Base-by-base conservation (phyloP, 345 rosid genomes). In the Gossypium turneri region DNA sequence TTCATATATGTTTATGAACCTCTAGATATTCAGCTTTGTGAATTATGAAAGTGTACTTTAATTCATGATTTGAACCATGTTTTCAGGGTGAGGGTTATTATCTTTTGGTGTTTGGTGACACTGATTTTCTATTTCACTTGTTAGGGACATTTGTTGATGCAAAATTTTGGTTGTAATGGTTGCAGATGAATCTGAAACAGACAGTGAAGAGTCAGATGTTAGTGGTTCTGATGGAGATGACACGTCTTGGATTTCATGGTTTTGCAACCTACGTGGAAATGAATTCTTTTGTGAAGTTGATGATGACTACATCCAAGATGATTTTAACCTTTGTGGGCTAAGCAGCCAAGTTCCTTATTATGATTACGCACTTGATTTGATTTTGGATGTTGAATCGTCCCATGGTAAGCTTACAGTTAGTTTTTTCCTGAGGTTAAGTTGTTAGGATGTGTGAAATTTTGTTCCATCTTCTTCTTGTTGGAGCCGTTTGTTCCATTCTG, bases 161-260 rank as follows among this genome's bases (percentile, higher is more conserved):
- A 5, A 66, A 16, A 43, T 67, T 75, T 20, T 75, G 16, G 45
- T 12, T 70, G 7, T 77, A 22, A 68, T 75, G 73, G 75, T 68
- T 75, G 82, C 86, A 76, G 98, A 83, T 82, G 91, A 91, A 87
- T 93, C 93, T 72, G 98, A 92, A 77, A 92, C 98, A 19, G 99
- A 95, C 81, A 89, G 93, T 68, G 97, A 95, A 80, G 98, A 89
- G 81, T 95, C 99, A 7, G 97, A 95, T 69, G 93, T 95, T 19
- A 94, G 98, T 79, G 98, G 97, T 60, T 94, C 98, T 64, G 98
- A 94, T n/a, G 98, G 92, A 75, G 98, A 95, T 67, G 99, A 93
- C 74, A 90, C 97, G 1, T 93, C 98, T 16, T 95, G 99, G 99
- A 90, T 92, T 62, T 91, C 98, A 3, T 95, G 99, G 99, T 95